These are phyloP conservation scores for Heliocybe sulcata DNA, from an alignment of 1,284 basidiomycete species.

Conservation along the genomic window DNA sequence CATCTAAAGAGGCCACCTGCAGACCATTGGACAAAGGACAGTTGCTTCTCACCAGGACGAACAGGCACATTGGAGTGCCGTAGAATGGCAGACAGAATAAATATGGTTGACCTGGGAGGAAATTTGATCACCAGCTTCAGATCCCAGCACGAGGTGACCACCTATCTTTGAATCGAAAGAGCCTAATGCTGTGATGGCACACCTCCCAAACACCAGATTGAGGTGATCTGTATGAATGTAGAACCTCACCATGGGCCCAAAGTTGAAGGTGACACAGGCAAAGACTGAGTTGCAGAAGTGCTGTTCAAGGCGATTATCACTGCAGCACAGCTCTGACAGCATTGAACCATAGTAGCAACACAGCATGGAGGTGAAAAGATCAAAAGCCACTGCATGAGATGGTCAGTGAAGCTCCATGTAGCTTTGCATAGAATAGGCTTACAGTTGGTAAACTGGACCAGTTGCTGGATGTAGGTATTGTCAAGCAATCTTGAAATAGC, in stretches of 20 bases:
- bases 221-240: slow-evolving; percentile 11
- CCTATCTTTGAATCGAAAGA: slow-evolving; percentile 13
- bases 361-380: slow-evolving; percentile 6
- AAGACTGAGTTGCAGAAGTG: slow-evolving; percentile 9
- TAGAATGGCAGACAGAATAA: slow-evolving; percentile 19
- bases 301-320: slow-evolving; percentile 1
- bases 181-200: slow-evolving; percentile 17
- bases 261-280: slow-evolving; percentile 13
- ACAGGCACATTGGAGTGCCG: slow-evolving; percentile 19
- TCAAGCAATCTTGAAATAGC: neutral
- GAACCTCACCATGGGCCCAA: slow-evolving; percentile 10
- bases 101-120: slow-evolving; percentile 13
- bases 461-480: neutral
- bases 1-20: slow-evolving; percentile 17
- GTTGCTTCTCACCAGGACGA: slow-evolving; percentile 11
- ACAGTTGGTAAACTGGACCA: neutral
- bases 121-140: slow-evolving; percentile 18
- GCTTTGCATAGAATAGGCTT: neutral
- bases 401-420: neutral
- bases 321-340: neutral
- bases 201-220: slow-evolving; percentile 16
- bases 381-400: slow-evolving; percentile 3
- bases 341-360: slow-evolving; percentile 5
- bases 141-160: slow-evolving; percentile 19
- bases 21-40: slow-evolving; percentile 18